Evolutionary conservation across 1,284 basidiomycete genomes (phyloP), one percentile per base, ranked within the genome.

Genomic region (Moesziomyces aphidis): DNA sequence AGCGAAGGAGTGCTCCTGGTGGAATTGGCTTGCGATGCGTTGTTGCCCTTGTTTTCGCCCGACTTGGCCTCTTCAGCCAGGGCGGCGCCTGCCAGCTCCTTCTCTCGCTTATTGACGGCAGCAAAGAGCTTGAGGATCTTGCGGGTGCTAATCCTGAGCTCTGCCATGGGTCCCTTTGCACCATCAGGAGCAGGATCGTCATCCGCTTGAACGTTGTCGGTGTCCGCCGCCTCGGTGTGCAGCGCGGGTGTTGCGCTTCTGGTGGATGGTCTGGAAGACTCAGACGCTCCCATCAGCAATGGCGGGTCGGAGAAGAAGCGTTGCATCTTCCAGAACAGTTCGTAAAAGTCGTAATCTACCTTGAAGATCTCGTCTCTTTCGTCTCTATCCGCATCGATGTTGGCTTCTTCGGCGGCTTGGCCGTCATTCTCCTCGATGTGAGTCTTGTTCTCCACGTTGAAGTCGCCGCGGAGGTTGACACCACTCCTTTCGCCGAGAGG

Each of bases 401-500:
- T 71, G 3, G 26, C 21, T 10, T 67, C 70, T 1, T 64, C 73
- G 4, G 39, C 49, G 7, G 23, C 39, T 1, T 65, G 55, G 22
- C 76, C 55, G 6, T 48, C 47, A 15, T 58, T 72, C 0, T 79
- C 71, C 22, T 74, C 76, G 53, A 73, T 67, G 43, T 50, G 22
- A 2, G 80, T 85, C 13, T 77, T 75, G 86, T 61, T 93, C 88
- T 13, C 93, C 89, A 85, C 91, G 91, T 86, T 85, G 69, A 86
- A 86, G 31, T 93, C 92, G 61, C 94, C 94, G 45, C 92, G 87
- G 69, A 95, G 85, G 84, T 96, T 96, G 49, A 96, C 93, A 42
- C 94, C 93, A 83, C 93, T 94, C 50, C 93, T 87, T 84, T 96
- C 94, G 3, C 92, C 91, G 10, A 96, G 85, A 5, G 93, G 92